Evolutionary conservation across 441 rosid genomes (phyloP), one percentile per base, ranked within the genome.

Genomic region (Erodium moschatum): DNA sequence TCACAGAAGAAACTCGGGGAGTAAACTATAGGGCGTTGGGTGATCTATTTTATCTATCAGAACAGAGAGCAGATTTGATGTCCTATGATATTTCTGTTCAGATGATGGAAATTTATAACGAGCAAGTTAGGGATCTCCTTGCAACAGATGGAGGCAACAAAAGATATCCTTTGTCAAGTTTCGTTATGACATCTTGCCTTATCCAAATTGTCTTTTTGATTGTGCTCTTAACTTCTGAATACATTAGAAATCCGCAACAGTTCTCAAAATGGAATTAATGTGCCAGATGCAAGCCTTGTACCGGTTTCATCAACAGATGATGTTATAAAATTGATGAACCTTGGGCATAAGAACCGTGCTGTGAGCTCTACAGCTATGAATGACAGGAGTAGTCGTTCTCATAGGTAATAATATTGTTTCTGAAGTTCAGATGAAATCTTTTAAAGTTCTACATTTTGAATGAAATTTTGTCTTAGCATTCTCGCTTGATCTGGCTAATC

Each of bases 321-420:
- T 77, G 99, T 95, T 4, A 70, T 92, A 63, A 87, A 87, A 63
- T 76, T 95, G 74, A 95, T 95, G 97, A 82, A 81, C 60, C 72
- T 87, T 69, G 99, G 98, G 61, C 73, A 89, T 29, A 83, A 77
- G 82, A 90, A 95, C 74, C 85, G 98, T 75, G 88, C 96, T 38
- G 91, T 92, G 11, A 85, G 99, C 66, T 86, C 98, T 68, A 95
- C 99, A 9, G 93, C 97, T 52, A 78, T 95, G 69, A 92, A 95
- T 73, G 97, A 95, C 77, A 86, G 99, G 79, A 95, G 99, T 73
- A 90, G 97, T 73, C 86, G 99, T 72, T 95, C 99, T 18, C 94
- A 88, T 76, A 85, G 90, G 98, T 93, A 70, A 48, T 48, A 48
- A n/a, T 46, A 12, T 46, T 46, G 52, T 46, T 46, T 46, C 52